Evolutionary conservation across 805 yeast species (phyloP), one percentile per base, ranked within the genome.

Genomic region (Ogataea paraovalis): DNA sequence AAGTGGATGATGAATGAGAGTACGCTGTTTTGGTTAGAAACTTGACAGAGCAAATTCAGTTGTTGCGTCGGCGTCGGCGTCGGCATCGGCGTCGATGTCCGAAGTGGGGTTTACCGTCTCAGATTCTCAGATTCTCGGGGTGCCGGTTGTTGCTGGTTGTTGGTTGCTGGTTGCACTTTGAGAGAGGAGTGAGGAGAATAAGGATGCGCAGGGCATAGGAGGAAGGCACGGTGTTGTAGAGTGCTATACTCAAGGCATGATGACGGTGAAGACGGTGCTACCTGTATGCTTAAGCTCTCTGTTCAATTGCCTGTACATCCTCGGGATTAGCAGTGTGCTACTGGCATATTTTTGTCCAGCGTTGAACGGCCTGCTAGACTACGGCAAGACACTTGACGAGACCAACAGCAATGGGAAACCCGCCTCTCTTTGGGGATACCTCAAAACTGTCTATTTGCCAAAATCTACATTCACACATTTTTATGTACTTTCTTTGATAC

Each of bases 381-480:
- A 75, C 54, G 80, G 81, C 2, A 76, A 76, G 54, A 73, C 79
- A 0, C 50, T 34, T 5, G 21, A 16, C 12, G 20, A 7, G 5
- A 5, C n/a, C 8, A 8, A 16, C 8, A 14, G 13, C 8, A 30
- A 16, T 3, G 10, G 6, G 8, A n/a, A 39, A 14, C 7, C 12
- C 36, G 16, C 14, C 9, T 20, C 34, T 28, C 8, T 9, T 3
- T 14, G 4, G 14, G 9, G 21, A 13, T 22, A n/a, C 7, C 32
- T 32, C 30, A 16, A n/a, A 16, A 32, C 12, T 7, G 23, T 46
- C 3, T 78, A 80, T 12, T 83, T 84, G 0, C 87, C 89, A 0
- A 85, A 83, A 58, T 52, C 72, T 12, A 79, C 74, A 73, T 86
- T 86, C 57, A 57, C 67, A 2, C 89, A 85, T 56, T 86, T 80